These are phyloP conservation scores for Tetradesmus obliquus DNA, from an alignment of 139 green algal genomes.

Conservation along the genomic window DNA sequence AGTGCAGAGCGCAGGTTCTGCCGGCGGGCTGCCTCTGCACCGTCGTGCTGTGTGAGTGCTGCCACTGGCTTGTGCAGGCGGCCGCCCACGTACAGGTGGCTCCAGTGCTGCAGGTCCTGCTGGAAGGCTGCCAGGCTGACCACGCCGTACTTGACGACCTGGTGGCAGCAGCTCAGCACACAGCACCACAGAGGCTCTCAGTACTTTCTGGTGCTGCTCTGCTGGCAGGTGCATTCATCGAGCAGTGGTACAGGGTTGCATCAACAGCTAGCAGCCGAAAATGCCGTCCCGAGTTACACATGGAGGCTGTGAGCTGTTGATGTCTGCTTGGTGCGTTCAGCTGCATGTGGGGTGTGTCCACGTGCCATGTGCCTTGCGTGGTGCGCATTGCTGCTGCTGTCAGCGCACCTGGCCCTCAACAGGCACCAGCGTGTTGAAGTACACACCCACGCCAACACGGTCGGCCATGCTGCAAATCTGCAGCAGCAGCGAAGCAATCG, in stretches of 20 bases:
- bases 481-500: background rate
- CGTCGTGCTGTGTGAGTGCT: conserved; percentile 34
- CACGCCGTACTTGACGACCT: conserved; percentile 92
- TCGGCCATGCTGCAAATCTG: conserved; percentile 69
- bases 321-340: background rate
- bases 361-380: background rate
- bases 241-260: too few relatives aligned
- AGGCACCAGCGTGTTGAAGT: conserved; percentile 88
- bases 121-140: conserved; percentile 59
- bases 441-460: conserved; percentile 76
- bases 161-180: background rate
- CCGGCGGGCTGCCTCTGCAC: background rate
- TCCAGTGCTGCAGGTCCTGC: conserved; percentile 80
- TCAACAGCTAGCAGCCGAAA: background rate
- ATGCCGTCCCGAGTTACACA: background rate
- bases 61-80: conserved; percentile 90
- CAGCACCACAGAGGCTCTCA: background rate
- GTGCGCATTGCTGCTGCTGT: background rate
- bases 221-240: background rate
- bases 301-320: background rate
- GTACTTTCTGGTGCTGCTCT: background rate
- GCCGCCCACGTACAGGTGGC: conserved; percentile 81
- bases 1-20: conserved; percentile 78
- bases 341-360: background rate
- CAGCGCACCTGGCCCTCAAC: conserved; percentile 53